Percentiles rank a stretch among this genome's conserved stretches.
phyloP scores from a whole-genome alignment of 352 stramenopile species.

The Phytophthora chlamydospora region DNA sequence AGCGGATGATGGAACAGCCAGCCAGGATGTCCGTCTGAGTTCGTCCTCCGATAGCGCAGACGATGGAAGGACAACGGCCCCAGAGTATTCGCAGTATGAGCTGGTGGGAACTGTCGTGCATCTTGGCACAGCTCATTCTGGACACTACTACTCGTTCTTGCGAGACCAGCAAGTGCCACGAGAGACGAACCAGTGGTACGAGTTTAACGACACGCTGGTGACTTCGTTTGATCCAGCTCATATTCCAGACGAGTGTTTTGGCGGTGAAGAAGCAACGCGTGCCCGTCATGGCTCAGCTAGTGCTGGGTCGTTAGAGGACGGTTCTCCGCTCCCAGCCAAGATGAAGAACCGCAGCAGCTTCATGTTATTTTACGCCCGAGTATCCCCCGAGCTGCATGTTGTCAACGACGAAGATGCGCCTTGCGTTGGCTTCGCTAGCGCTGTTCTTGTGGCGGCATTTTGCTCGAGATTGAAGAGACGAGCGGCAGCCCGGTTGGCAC shows the following conservation, averaged over 20 bases:
- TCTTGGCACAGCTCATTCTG: constrained; percentile 86
- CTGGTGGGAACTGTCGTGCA: constrained; percentile 89
- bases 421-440: constrained; percentile 28
- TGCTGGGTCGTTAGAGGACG: constrained; percentile 17
- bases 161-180: constrained; percentile 56
- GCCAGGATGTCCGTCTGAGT: constrained; percentile 36
- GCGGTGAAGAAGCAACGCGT: constrained; percentile 46
- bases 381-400: constrained; percentile 45
- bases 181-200: constrained; percentile 69
- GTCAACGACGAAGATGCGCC: constrained; percentile 26
- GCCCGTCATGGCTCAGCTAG: constrained; percentile 27
- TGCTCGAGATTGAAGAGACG: constrained; percentile 44
- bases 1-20: constrained; percentile 19
- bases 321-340: constrained; percentile 27
- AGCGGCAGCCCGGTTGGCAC: constrained; percentile 39
- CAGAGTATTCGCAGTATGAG: constrained; percentile 89
- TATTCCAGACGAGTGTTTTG: constrained; percentile 80
- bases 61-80: constrained; percentile 43
- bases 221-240: constrained; percentile 72
- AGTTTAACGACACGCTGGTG: constrained; percentile 90
- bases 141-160: constrained; percentile 92
- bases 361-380: constrained; percentile 86
- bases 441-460: constrained; percentile 47
- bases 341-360: constrained; percentile 90
- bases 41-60: constrained; percentile 28